Percentiles rank a stretch among this genome's conserved stretches.
Evolutionary conservation across 331 rosid species (phyloP).

Genomic region (Quercus tomentella): DNA sequence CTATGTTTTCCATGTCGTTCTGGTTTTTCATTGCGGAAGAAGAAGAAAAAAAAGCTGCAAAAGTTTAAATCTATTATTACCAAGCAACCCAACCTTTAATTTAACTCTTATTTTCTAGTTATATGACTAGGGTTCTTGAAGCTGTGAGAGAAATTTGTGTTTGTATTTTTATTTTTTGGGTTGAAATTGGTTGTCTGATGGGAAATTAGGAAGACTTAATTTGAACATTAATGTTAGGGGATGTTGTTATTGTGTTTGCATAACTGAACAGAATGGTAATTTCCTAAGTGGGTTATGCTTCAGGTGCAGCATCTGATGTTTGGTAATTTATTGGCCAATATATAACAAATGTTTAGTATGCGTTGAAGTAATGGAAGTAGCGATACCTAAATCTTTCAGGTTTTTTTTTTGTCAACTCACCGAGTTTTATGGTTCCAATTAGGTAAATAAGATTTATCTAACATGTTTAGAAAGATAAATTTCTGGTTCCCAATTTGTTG

Average conservation of each 20-base stretch:
- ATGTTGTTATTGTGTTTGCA: not conserved
- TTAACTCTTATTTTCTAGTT: not conserved
- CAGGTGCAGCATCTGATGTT: not conserved
- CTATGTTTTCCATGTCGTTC: not conserved
- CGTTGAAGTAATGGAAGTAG: not conserved
- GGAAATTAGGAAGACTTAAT: not conserved
- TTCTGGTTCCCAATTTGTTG: not conserved
- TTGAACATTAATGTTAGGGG: not conserved
- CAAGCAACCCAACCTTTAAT: not conserved
- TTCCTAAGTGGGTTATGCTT: not conserved
- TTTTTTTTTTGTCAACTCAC: not conserved
- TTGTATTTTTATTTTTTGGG: not conserved
- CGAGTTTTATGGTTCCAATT: not conserved
- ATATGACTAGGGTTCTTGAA: not conserved
- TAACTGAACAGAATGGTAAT: not conserved
- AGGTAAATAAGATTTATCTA: not conserved
- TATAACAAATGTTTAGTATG: not conserved
- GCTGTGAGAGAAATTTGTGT: not conserved
- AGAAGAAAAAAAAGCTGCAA: not conserved
- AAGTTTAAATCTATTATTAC: not conserved
- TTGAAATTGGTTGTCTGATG: not conserved
- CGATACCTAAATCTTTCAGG: not conserved
- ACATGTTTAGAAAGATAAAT: not conserved
- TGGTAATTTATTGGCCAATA: not conserved
- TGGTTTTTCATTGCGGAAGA: conserved; percentile 4